A percentile compares a stretch with the other conserved stretches of the same genome.
These are phyloP conservation scores for Dendrobium nobile DNA, from an alignment of 106 monocot genomes.

Conservation along the genomic window DNA sequence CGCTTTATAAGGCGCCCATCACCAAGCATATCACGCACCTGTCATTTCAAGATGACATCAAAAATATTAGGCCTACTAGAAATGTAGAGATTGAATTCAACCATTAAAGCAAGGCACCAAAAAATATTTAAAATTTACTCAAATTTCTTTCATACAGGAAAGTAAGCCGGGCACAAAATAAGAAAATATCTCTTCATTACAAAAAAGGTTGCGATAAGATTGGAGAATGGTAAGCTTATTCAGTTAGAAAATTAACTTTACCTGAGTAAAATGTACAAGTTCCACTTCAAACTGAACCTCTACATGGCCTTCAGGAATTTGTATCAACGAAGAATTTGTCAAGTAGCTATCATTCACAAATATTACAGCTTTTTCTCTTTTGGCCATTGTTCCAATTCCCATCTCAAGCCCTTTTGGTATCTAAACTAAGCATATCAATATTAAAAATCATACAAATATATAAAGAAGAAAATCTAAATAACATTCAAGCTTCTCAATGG, in stretches of 20 bases:
- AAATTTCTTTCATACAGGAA: not conserved
- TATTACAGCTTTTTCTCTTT: conserved; percentile 70
- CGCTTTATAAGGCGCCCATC: conserved; percentile 99
- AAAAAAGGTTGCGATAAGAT: not conserved
- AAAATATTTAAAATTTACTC: not conserved
- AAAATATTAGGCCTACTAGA: not conserved
- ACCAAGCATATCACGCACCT: conserved; percentile 99
- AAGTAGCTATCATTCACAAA: conserved; percentile 62
- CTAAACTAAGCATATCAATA: conserved; percentile 45
- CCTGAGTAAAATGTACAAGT: conserved; percentile 81
- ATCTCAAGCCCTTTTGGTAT: conserved; percentile 96
- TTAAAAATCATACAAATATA: conserved; percentile 11
- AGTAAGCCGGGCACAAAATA: not conserved
- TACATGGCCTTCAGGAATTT: conserved; percentile 50
- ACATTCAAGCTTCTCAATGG: not conserved
- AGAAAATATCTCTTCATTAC: not conserved
- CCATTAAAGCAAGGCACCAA: not conserved
- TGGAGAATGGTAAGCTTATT: not conserved
- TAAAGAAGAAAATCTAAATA: conserved; percentile 4
- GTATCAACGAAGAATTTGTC: conserved; percentile 67
- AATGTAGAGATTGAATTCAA: not conserved
- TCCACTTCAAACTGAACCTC: conserved; percentile 90
- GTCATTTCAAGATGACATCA: not conserved
- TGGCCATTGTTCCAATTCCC: conserved; percentile 92
- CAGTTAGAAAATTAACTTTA: conserved; percentile 8